Evolutionary conservation across 768 basidiomycete genomes (phyloP), one percentile per base, ranked within the genome.

Genomic region (Tylopilus sp.): DNA sequence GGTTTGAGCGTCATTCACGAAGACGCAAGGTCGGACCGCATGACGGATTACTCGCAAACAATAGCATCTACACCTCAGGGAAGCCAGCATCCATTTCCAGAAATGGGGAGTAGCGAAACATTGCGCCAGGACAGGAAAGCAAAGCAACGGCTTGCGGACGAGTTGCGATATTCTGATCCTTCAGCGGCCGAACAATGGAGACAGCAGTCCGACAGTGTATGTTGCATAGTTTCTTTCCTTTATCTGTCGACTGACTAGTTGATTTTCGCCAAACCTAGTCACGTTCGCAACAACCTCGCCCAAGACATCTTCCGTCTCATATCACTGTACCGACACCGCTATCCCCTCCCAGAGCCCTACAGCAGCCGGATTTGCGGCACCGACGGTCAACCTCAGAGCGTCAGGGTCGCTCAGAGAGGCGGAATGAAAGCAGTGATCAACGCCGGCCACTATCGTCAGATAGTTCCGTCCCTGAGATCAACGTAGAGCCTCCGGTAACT

Each of bases 101-200:
- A 61, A 19, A 52, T 38, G 55, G 53, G 55, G 19, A 61, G 61
- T 5, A 54, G 47, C 17, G 69, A 65, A 21, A 56, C 57, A 0
- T 25, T 53, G 4, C 57, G 50, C 11, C 59, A 47, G 14, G 61
- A 65, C 8, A 53, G 55, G 43, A 56, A 42, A 40, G 29, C 59
- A 25, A 72, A 64, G 7, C 71, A 73, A 14, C 50, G 56, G 17
- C 49, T 72, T 10, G 71, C 71, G 19, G 72, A 73, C 19, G 67
- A 66, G n/a, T 43, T 74, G 26, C 61, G 71, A 33, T 68, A 72
- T 50, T 73, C 72, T 10, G 53, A 73, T 48, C 69, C 72, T 29
- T 52, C 63, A 4, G 55, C 59, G 46, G 45, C 62, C 3, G 71
- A 71, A 25, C 55, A 60, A n/a, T 74, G 71, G 72, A 53, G 72